Base-by-base conservation (phyloP, 148 eudicot genomes). In the Silene latifolia region DNA sequence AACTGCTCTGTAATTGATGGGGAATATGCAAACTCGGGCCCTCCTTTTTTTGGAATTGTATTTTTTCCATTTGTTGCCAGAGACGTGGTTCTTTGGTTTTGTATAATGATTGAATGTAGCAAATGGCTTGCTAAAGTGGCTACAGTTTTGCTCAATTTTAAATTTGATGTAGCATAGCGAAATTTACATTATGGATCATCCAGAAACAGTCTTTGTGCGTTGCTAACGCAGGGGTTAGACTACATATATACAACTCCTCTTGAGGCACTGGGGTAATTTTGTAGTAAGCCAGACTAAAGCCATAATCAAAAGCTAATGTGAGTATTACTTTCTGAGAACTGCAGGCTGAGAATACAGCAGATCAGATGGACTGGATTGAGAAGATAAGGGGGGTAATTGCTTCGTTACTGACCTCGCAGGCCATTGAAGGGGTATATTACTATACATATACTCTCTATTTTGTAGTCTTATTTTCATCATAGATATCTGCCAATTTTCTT, bases 341-440 rank as follows among this genome's bases (percentile, higher is more conserved):
- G 80, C 83, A 94, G 98, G 98, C 98, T 76, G 98, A 94, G 77
- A 91, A 85, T 82, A 86, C 86, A 46, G 54, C 83, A 68, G 98
- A 94, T 62, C 97, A 89, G 81, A 84, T 86, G 93, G 98, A 94
- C 73, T 94, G 98, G 98, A 89, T 94, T 76, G 97, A 92, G 54
- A 94, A 90, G 75, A 94, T 94, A 82, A 89, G 90, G 64, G 98
- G 97, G 75, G 98, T 94, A 39, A 94, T 90, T 83, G 77, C 96
- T 66, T 88, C 93, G 18, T 82, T 94, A 74, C 77, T 94, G 77
- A 88, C 78, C 80, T 87, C 96, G 63, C 93, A 91, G 61, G 69
- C 87, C 64, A 83, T 87, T 62, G 97, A 94, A 60, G 90, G 86
- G 96, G 98, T 94, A 90, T 81, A 44, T 69, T 25, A 61, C 54